Evolutionary conservation across 2,329 filamentous ascomycete genomes (phyloP).

Genomic region (Fusarium cicatricum): DNA sequence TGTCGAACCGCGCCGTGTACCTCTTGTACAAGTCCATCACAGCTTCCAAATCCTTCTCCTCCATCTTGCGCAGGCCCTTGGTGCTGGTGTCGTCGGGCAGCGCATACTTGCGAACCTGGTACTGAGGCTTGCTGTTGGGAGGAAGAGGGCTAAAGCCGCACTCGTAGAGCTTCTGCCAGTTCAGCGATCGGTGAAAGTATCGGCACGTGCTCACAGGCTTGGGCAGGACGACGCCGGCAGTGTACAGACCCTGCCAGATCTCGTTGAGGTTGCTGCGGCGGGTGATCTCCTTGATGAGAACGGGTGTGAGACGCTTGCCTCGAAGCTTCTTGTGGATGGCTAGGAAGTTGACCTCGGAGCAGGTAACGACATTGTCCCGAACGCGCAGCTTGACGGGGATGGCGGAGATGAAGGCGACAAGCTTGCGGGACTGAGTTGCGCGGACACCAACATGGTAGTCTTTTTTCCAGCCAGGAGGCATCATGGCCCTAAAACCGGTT

Average conservation of each 20-base stretch:
- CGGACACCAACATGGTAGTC: conserved; percentile 97
- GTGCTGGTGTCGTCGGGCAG: conserved; percentile 78
- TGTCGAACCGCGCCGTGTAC: conserved; percentile 82
- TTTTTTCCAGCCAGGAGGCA: conserved; percentile 92
- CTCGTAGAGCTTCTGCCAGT: conserved; percentile 97
- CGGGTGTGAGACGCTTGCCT: conserved; percentile 87
- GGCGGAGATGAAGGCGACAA: conserved; percentile 95
- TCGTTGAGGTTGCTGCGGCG: conserved; percentile 86
- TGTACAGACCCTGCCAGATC: conserved; percentile 96
- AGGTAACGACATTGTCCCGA: conserved; percentile 75
- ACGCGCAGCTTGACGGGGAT: conserved; percentile 87
- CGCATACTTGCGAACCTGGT: conserved; percentile 86
- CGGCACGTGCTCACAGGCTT: conserved; percentile 92
- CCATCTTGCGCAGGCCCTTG: conserved; percentile 81
- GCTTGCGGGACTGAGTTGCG: conserved; percentile 80
- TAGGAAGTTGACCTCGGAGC: conserved; percentile 97
- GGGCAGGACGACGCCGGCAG: conserved; percentile 88
- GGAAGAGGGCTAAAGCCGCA: conserved; percentile 94
- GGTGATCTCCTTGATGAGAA: conserved; percentile 98
- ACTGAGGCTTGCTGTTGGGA: conserved; percentile 79
- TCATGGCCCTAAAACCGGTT: conserved; percentile 76
- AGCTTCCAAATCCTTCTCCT: conserved; percentile 77
- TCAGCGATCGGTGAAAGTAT: conserved; percentile 92
- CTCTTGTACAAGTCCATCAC: conserved; percentile 78
- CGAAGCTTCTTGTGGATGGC: conserved; percentile 98